These are phyloP conservation scores for Saccharomyces mikatae DNA, from an alignment of 805 yeast genomes.

Conservation along the genomic window DNA sequence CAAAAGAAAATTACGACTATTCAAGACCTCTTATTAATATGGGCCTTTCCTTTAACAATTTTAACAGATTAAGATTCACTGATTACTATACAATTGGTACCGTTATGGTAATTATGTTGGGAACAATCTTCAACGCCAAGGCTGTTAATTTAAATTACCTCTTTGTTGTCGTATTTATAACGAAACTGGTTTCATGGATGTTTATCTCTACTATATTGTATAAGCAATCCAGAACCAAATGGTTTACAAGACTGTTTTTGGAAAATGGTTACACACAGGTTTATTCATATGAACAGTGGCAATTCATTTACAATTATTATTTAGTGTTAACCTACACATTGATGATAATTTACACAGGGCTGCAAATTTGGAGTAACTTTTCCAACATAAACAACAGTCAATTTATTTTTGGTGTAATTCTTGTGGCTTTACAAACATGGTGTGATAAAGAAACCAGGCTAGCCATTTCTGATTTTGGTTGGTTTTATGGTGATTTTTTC, in stretches of 20 bases:
- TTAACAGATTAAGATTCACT: conserved; percentile 54
- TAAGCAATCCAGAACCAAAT: conserved; percentile 51
- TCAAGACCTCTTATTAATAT: conserved; percentile 50
- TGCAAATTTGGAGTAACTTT: conserved; percentile 31
- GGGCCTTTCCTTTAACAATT: conserved; percentile 40
- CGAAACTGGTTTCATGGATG: conserved; percentile 44
- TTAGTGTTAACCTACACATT: conserved; percentile 52
- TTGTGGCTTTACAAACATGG: conserved; percentile 57
- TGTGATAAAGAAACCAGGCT: conserved; percentile 60
- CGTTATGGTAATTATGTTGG: conserved; percentile 34
- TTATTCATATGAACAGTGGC: conserved; percentile 68
- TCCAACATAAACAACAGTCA: conserved; percentile 26
- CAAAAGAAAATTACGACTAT: conserved; percentile 36
- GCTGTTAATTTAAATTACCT: conserved; percentile 19
- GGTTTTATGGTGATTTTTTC: conserved; percentile 85
- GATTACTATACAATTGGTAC: conserved; percentile 48
- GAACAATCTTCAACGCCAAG: conserved; percentile 27
- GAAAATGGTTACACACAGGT: conserved; percentile 56
- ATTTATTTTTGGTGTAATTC: conserved; percentile 48
- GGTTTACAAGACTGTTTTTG: conserved; percentile 57
- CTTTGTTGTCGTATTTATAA: conserved; percentile 36
- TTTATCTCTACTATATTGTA: conserved; percentile 45
- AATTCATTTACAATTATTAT: conserved; percentile 47
- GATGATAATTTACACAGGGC: conserved; percentile 34
- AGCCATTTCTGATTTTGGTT: conserved; percentile 76